Percentiles rank a stretch among this genome's conserved stretches.
phyloP scores from a whole-genome alignment of 2,329 filamentous ascomycete species.

The Diplodia mutila region DNA sequence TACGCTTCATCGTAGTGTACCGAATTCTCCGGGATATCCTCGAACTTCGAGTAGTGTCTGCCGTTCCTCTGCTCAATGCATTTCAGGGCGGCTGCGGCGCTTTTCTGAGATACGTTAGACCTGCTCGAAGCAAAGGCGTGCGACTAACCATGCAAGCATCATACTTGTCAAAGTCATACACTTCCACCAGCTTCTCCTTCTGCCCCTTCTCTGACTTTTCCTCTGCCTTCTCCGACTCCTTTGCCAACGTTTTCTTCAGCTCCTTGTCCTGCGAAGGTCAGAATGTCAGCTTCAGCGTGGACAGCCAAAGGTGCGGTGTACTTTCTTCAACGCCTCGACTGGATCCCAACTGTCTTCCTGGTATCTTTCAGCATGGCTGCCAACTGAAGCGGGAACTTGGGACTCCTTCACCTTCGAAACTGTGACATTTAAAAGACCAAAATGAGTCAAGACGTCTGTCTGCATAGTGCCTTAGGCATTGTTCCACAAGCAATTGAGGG shows the following conservation, averaged over 20 bases:
- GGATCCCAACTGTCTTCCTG: background rate
- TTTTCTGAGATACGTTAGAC: background rate
- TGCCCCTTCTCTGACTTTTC: background rate
- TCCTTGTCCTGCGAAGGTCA: background rate
- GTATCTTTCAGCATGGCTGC: background rate
- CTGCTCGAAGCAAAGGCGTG: background rate
- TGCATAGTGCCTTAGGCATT: background rate
- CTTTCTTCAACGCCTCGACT: background rate
- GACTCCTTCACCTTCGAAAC: background rate
- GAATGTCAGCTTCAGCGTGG: background rate
- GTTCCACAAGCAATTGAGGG: background rate
- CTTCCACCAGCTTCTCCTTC: background rate
- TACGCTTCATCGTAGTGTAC: background rate
- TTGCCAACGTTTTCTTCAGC: background rate
- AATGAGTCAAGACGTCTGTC: background rate
- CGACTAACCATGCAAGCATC: background rate
- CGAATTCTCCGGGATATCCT: constrained; percentile 1
- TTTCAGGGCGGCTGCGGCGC: background rate
- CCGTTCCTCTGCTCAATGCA: background rate
- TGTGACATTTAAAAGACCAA: background rate
- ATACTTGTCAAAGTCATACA: background rate
- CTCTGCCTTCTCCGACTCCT: background rate
- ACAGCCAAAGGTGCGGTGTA: background rate
- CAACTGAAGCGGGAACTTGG: background rate
- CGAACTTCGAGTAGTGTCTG: background rate